Evolutionary conservation across 2,329 filamentous ascomycete species (phyloP).

Genomic region (Colletotrichum eleusines): DNA sequence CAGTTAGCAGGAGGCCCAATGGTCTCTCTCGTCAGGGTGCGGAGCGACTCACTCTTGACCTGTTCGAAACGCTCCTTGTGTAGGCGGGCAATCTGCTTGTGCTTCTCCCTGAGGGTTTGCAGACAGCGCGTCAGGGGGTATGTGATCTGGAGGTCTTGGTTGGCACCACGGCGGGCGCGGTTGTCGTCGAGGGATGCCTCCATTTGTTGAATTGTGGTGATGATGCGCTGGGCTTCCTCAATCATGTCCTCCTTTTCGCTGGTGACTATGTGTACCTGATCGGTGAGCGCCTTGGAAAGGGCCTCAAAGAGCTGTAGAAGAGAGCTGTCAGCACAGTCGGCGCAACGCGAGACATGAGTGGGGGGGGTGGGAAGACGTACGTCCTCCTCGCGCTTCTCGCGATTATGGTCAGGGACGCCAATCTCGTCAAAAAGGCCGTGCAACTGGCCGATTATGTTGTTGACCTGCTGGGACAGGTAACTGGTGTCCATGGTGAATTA

Average conservation of each 20-base stretch:
- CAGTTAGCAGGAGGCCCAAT: constrained; percentile 29
- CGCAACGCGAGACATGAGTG: neutral
- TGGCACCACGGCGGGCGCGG: constrained; percentile 72
- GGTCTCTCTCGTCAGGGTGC: neutral
- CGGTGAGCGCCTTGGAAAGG: constrained; percentile 90
- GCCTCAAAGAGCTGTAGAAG: constrained; percentile 84
- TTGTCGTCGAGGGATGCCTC: constrained; percentile 87
- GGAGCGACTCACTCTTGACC: constrained; percentile 81
- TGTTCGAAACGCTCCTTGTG: constrained; percentile 95
- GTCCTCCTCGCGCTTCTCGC: constrained; percentile 89
- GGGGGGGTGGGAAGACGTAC: constrained; percentile 60
- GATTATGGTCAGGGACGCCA: constrained; percentile 92
- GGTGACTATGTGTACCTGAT: constrained; percentile 86
- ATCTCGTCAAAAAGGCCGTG: constrained; percentile 98
- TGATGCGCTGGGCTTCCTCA: constrained; percentile 88
- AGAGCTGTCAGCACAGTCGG: constrained; percentile 16
- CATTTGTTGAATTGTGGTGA: constrained; percentile 92
- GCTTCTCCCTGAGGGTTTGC: constrained; percentile 85
- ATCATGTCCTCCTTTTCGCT: constrained; percentile 90
- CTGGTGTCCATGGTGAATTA: constrained; percentile 80
- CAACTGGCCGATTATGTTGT: constrained; percentile 90
- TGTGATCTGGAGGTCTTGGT: constrained; percentile 79
- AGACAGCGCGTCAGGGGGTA: constrained; percentile 87
- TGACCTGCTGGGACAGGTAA: constrained; percentile 95
- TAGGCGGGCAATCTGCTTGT: constrained; percentile 80